These are phyloP conservation scores for Drosera spatulata DNA, from an alignment of 179 eudicot species.

Conservation along the genomic window DNA sequence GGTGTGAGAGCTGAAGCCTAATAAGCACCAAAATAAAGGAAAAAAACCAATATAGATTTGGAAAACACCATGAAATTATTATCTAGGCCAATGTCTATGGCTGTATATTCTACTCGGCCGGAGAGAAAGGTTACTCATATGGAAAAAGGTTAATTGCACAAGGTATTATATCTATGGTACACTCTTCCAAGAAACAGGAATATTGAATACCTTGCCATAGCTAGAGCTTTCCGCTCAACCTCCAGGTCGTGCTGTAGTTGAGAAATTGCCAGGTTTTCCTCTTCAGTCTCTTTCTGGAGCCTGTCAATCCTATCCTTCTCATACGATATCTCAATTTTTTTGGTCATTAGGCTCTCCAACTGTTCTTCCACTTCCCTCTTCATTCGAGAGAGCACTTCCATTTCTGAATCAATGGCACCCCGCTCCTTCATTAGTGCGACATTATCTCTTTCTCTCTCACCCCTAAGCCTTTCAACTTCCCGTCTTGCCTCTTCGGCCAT, in stretches of 20 bases:
- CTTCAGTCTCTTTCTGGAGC: slow-evolving; percentile 71
- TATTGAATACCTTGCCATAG: slow-evolving; percentile 83
- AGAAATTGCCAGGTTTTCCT: slow-evolving; percentile 58
- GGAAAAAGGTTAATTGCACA: no score
- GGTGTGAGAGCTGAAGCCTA: neutral
- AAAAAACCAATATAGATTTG: no score
- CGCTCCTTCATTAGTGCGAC: slow-evolving; percentile 73
- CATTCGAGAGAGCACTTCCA: slow-evolving; percentile 77
- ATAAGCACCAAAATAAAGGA: neutral
- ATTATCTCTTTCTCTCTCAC: slow-evolving; percentile 56
- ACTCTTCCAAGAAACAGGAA: no score
- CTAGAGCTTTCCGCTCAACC: slow-evolving; percentile 89
- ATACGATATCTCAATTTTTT: slow-evolving; percentile 68
- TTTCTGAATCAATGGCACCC: slow-evolving; percentile 84
- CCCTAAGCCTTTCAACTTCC: slow-evolving; percentile 71
- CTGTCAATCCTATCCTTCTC: slow-evolving; percentile 78
- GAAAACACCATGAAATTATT: no score
- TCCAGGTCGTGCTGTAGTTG: slow-evolving; percentile 84
- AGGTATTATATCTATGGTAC: no score
- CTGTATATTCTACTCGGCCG: no score
- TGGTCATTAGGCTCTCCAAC: slow-evolving; percentile 64
- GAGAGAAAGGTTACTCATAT: no score
- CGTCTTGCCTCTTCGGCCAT: slow-evolving; percentile 71
- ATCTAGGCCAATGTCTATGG: no score
- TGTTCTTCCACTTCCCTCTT: slow-evolving; percentile 82